Base-by-base conservation (phyloP, 2,329 filamentous ascomycete genomes). In the Penicillium hesseltinei region DNA sequence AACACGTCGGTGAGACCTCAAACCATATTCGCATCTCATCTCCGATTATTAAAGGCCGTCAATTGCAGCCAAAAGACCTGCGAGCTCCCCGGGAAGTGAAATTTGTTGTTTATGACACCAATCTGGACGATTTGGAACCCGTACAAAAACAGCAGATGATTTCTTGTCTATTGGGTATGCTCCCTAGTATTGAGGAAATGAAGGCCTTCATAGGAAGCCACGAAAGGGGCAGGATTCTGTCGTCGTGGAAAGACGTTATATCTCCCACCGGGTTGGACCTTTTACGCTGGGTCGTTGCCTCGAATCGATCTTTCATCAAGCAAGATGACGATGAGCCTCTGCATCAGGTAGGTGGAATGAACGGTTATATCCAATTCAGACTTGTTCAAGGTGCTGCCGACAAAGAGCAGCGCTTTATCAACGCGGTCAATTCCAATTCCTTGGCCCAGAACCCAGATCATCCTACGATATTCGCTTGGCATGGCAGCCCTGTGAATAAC, bases 381-480 rank as follows among this genome's bases (percentile, higher is more conserved):
- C 91, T 97, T 65, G 88, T 89, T 0, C 93, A 96, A 78, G 92
- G 92, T 9, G 88, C 91, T 0, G 91, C 91, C 0, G 91, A 96
- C 67, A 95, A 92, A 67, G 92, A 97, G 70, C 80, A 87, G 35
- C 81, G 84, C 2, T 96, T 97, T 69, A 77, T 86, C 7, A 73
- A 84, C 23, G 84, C 87, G 15, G 79, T 94, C 3, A 77, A 79
- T 38, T 25, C 72, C 17, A 59, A 65, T 8, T 71, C 74, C 2
- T 56, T 66, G 17, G 70, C 76, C 6, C 66, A 79, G 19, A 72
- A 73, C 39, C 64, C 79, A 45, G 62, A 73, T 58, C 78, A 84
- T 63, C 88, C 89, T 0, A 93, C 90, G 0, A 73, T 96, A 2
- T 91, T 96, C 67, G 91, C 90, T 0, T 96, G 89, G 87, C 92